Evolutionary conservation across 1,284 basidiomycete species (phyloP), one percentile per base, ranked within the genome.

Genomic region (Phlebopus sp.): DNA sequence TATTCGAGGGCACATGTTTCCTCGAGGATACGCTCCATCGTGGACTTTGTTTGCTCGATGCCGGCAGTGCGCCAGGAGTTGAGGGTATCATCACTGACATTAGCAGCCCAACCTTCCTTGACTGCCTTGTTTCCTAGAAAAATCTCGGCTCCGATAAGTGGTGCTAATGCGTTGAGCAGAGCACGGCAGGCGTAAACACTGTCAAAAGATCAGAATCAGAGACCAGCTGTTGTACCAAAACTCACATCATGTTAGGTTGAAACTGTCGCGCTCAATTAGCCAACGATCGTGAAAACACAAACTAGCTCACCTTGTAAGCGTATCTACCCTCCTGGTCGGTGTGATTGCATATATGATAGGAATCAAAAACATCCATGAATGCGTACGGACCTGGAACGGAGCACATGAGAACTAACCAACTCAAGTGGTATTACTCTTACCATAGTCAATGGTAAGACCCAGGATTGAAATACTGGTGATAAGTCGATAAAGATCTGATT

Each of bases 361-460:
- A 66, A 60, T 97, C 86, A 57, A 85, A 95, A 2, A 91, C 80
- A 59, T 94, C 92, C 94, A 97, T 97, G 70, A 97, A 97, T 0
- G 92, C 92, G 59, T 90, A 98, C 40, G 94, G 93, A 14, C 89
- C 84, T 84, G 53, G 17, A 29, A 42, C 21, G 14, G 32, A 46
- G 25, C 37, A 39, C 29, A 27, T 36, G 34, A 13, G 19, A 37
- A 21, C 7, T 30, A 21, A 21, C 17, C 39, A 11, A 19, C 30
- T 21, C 35, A 10, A 30, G 18, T n/a, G 11, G 30, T 14, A 30
- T 8, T 29, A 39, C 8, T 52, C 60, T 51, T 61, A 74, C 86
- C 91, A 59, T 93, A 97, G 67, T 98, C 96, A 54, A 98, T 97
- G 0, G 94, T 97, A 46, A 95, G 69, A 1, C 95, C 95, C 18